Percentiles rank a stretch among this genome's conserved stretches.
These are phyloP conservation scores for Leucogyrophana mollusca DNA, from an alignment of 768 basidiomycete species.

Conservation along the genomic window DNA sequence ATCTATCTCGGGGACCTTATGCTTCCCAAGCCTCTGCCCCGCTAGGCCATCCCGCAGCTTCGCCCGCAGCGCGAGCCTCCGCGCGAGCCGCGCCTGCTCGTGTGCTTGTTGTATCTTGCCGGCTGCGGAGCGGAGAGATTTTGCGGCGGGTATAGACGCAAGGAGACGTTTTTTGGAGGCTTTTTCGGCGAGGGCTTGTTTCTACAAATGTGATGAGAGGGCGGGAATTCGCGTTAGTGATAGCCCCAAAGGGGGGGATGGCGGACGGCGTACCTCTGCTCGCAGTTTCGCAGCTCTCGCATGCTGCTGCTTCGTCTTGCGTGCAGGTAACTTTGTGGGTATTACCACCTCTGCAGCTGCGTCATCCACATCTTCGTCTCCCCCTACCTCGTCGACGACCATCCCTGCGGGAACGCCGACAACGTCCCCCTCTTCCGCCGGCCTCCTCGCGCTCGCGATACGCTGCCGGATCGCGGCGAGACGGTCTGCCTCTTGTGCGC, in stretches of 20 bases:
- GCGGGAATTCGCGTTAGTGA: neutral
- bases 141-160: slow-evolving; percentile 55
- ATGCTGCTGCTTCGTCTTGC: slow-evolving; percentile 66
- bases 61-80: slow-evolving; percentile 42
- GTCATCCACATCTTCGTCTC: slow-evolving; percentile 38
- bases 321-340: slow-evolving; percentile 39
- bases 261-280: slow-evolving; percentile 53
- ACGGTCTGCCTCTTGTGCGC: slow-evolving; percentile 51
- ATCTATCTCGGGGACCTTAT: slow-evolving; percentile 63
- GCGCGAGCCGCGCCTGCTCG: slow-evolving; percentile 33
- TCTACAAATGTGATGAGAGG: slow-evolving; percentile 46
- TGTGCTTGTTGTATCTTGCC: slow-evolving; percentile 36
- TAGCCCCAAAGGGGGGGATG: neutral
- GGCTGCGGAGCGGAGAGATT: slow-evolving; percentile 46
- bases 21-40: slow-evolving; percentile 78
- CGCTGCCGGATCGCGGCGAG: slow-evolving; percentile 52
- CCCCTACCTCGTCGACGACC: slow-evolving; percentile 49
- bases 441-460: slow-evolving; percentile 47
- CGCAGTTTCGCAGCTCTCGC: slow-evolving; percentile 62
- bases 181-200: slow-evolving; percentile 60
- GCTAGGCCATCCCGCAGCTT: slow-evolving; percentile 63
- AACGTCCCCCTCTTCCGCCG: slow-evolving; percentile 28
- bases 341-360: slow-evolving; percentile 29
- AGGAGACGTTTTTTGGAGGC: slow-evolving; percentile 60
- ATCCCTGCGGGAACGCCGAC: slow-evolving; percentile 59